A percentile compares a stretch with the other conserved stretches of the same genome.
Conservation (phyloP, 163 green algal species). For the Smithsoniella earleae region DNA sequence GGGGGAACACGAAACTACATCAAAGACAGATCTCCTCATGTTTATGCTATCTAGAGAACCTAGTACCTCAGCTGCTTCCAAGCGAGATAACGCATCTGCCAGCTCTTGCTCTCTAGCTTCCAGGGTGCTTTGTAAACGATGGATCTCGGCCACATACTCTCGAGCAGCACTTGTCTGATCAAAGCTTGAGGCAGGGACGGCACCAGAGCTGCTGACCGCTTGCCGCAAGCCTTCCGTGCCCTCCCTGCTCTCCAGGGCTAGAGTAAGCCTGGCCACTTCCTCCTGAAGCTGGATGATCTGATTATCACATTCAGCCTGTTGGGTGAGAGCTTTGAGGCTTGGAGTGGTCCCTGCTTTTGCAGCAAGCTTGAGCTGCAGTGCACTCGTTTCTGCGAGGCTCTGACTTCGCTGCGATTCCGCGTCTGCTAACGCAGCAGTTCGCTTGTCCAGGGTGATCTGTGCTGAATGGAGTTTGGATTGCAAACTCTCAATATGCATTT, state of each 20-base stretch:
- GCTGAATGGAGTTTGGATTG: neutral
- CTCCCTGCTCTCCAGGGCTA: neutral
- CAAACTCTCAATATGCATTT: neutral
- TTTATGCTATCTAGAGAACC: too few species aligned
- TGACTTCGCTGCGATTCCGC: neutral
- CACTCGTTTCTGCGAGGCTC: neutral
- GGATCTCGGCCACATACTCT: too few species aligned
- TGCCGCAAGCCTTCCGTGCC: neutral
- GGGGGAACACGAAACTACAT: neutral
- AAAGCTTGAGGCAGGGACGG: neutral
- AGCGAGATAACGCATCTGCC: neutral
- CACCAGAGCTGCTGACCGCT: neutral
- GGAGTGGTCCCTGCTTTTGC: too few species aligned
- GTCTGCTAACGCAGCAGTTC: neutral
- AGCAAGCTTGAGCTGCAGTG: slow-evolving; percentile 23
- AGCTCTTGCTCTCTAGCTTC: slow-evolving; percentile 9
- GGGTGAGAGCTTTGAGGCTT: too few species aligned
- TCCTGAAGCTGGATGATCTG: too few species aligned
- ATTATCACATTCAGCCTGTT: too few species aligned
- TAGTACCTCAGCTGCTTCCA: too few species aligned
- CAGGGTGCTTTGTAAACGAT: neutral
- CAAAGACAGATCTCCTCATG: too few species aligned
- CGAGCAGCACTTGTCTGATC: too few species aligned
- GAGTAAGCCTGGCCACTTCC: neutral
- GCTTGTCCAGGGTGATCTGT: neutral